Evolutionary conservation across 257 asterid genomes (phyloP), one percentile per base, ranked within the genome.

Genomic region (Petunia secreta): DNA sequence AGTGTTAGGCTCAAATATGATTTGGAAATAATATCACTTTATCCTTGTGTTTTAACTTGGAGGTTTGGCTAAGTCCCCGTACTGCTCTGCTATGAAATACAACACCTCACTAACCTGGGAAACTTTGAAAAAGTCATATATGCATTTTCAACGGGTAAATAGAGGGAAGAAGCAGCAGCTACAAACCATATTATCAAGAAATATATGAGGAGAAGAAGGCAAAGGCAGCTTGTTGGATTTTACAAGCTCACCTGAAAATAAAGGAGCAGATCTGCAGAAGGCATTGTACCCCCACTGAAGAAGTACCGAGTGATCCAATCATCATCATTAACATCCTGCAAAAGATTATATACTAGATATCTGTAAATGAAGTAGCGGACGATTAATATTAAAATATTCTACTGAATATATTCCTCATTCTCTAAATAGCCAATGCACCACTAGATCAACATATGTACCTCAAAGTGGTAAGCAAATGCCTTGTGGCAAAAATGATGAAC

Each of bases 221-320:
- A 10, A 57, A 62, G 16, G 7, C 44, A 50, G 4, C 59, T 62
- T 16, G 37, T 66, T 3, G 74, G 64, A 82, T 10, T 2, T 38
- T 65, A 34, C 9, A 62, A 82, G 63, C 85, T 90, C 52, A 91
- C 98, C 94, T 95, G 99, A 87, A 92, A 95, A 88, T 95, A 95
- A n/a, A 95, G 97, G 78, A 95, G 97, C 83, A 93, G 85, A 82
- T 91, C 88, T 64, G 97, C 97, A 0, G 97, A 87, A 66, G 98
- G 97, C 97, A 95, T 95, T 69, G 97, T 95, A 66, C 99, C 99
- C 41, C 99, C 97, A 4, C 91, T 84, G 76, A 95, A 95, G 92
- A 93, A 95, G 86, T 95, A 92, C 82, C 97, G 87, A 74, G 98
- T 95, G 69, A 95, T 95, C 99, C 97, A 93, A 80, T 95, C 97